A percentile compares a stretch with the other conserved stretches of the same genome.
Conservation (phyloP, 768 basidiomycete species). For the Amanita molliuscula region DNA sequence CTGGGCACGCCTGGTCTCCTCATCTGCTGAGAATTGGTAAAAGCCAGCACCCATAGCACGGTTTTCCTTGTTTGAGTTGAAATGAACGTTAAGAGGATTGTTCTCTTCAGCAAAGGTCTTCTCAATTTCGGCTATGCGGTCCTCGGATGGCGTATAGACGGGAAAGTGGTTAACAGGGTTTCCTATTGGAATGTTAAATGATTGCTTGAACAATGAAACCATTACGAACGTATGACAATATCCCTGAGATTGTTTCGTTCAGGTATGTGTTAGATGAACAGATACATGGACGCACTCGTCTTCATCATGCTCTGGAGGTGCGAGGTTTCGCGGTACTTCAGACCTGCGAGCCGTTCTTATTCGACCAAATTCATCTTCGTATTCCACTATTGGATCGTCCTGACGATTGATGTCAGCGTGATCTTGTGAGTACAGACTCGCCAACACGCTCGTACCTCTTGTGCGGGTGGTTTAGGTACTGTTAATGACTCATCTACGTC, state of each 20-base stretch:
- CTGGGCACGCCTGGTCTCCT: slow-evolving; percentile 64
- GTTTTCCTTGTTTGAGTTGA: slow-evolving; percentile 73
- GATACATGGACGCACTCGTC: slow-evolving; percentile 37
- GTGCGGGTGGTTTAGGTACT: slow-evolving; percentile 37
- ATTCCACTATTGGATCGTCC: slow-evolving; percentile 77
- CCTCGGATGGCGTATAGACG: slow-evolving; percentile 75
- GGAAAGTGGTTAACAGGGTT: slow-evolving; percentile 85
- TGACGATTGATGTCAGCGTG: slow-evolving; percentile 14
- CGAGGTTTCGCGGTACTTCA: slow-evolving; percentile 64
- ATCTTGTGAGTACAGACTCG: background rate
- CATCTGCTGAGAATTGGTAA: slow-evolving; percentile 86
- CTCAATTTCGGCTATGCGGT: slow-evolving; percentile 66
- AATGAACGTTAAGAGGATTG: slow-evolving; percentile 68
- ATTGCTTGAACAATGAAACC: background rate
- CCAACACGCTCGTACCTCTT: slow-evolving; percentile 24
- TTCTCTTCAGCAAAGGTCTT: slow-evolving; percentile 60
- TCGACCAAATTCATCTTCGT: slow-evolving; percentile 85
- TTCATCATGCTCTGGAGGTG: slow-evolving; percentile 34
- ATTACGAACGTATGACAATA: slow-evolving; percentile 41
- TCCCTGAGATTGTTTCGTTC: slow-evolving; percentile 28
- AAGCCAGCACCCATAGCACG: slow-evolving; percentile 86
- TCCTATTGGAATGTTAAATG: slow-evolving; percentile 28
- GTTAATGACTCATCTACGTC: slow-evolving; percentile 72
- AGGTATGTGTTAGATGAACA: slow-evolving; percentile 8
- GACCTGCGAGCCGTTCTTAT: slow-evolving; percentile 56